Evolutionary conservation across 2,329 filamentous ascomycete genomes (phyloP).

Genomic region (Cadophora gregata): DNA sequence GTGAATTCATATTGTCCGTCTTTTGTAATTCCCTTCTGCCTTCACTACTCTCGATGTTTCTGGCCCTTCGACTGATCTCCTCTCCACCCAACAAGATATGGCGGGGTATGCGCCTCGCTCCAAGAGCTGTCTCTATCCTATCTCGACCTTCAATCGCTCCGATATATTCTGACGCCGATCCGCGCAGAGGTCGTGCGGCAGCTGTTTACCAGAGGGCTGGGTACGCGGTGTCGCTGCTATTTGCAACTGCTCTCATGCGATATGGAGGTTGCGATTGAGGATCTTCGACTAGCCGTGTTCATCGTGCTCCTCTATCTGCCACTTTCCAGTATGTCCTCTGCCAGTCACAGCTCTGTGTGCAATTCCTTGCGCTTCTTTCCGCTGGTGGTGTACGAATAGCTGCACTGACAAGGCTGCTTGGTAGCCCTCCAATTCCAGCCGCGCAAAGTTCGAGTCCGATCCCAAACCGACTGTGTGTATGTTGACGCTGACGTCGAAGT

Average conservation of each 20-base stretch:
- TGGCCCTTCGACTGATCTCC: neutral
- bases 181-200: neutral
- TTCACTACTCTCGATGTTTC: neutral
- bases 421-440: neutral
- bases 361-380: neutral
- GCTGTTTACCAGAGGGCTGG: neutral
- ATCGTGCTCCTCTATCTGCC: constrained; percentile 12
- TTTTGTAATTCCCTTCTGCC: no score
- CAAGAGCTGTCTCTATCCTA: neutral
- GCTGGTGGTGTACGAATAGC: neutral
- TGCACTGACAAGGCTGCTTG: neutral
- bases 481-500: neutral
- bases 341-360: neutral
- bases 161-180: neutral
- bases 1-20: constrained; percentile 50
- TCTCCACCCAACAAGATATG: neutral
- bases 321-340: neutral
- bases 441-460: neutral
- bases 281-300: neutral
- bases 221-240: neutral
- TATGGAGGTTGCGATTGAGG: neutral
- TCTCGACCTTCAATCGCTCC: neutral
- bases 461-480: neutral
- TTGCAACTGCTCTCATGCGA: neutral
- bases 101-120: neutral